Percentiles rank a stretch among this genome's conserved stretches.
Evolutionary conservation across 768 basidiomycete genomes (phyloP).

Genomic region (Leccinum aurantiacum): DNA sequence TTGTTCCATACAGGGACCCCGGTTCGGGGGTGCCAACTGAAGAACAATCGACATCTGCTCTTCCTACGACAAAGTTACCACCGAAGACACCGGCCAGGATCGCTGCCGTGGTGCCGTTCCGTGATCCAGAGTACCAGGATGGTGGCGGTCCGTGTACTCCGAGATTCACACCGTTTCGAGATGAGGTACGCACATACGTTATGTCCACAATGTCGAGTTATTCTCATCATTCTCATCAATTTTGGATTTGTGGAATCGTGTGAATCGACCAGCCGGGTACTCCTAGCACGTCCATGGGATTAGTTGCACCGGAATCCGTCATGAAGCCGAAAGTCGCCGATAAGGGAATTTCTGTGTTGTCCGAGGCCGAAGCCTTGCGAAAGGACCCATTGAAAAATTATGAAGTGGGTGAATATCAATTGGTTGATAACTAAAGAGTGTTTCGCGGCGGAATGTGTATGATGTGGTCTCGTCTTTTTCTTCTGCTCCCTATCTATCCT

Average conservation of each 20-base stretch:
- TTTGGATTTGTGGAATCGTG: constrained; percentile 1
- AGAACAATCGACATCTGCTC: constrained; percentile 31
- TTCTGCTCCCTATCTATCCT: constrained; percentile 19
- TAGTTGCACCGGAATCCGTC: constrained; percentile 49
- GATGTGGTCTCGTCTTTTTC: constrained; percentile 1
- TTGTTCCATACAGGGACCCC: constrained; percentile 67
- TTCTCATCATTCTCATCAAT: constrained; percentile 8
- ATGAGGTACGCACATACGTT: constrained; percentile 51
- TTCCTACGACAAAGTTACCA: constrained; percentile 31
- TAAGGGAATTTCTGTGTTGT: constrained; percentile 43
- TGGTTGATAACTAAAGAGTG: constrained; percentile 25
- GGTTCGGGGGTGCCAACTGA: constrained; percentile 39
- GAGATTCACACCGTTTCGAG: constrained; percentile 70
- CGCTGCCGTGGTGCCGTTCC: constrained; percentile 39
- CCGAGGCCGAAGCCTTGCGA: constrained; percentile 76
- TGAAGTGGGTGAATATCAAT: constrained; percentile 23
- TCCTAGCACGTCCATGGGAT: constrained; percentile 28
- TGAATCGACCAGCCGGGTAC: constrained; percentile 19
- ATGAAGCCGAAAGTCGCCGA: constrained; percentile 62
- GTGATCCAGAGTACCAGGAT: constrained; percentile 33
- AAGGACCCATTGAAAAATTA: constrained; percentile 85
- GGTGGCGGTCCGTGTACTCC: constrained; percentile 45
- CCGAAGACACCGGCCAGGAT: constrained; percentile 37
- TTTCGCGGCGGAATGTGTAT: constrained; percentile 1
- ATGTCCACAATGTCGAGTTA: constrained; percentile 2